These are phyloP conservation scores for Ceratocystis ficicola DNA, from an alignment of 2,329 filamentous ascomycete genomes.

Conservation along the genomic window DNA sequence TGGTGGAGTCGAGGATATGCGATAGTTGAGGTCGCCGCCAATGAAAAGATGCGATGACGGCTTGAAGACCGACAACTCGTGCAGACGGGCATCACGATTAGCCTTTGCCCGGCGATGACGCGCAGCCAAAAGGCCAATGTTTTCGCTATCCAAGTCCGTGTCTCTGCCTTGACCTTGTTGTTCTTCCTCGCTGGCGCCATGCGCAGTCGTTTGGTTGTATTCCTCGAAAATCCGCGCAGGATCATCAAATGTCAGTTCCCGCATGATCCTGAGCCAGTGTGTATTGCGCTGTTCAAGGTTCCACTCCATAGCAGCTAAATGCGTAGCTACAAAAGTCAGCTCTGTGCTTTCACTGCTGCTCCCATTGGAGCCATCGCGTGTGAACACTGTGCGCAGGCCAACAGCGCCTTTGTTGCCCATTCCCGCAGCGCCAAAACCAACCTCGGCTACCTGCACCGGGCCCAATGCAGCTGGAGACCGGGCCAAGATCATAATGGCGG, in stretches of 20 bases:
- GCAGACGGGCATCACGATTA: slow-evolving; percentile 33
- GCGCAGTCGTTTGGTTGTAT: slow-evolving; percentile 8
- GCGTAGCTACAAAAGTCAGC: slow-evolving; percentile 76
- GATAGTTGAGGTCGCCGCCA: slow-evolving; percentile 89
- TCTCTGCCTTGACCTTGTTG: not conserved
- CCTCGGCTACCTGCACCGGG: slow-evolving; percentile 62
- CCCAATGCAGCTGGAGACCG: slow-evolving; percentile 48
- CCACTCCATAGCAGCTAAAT: slow-evolving; percentile 79
- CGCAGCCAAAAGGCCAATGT: slow-evolving; percentile 28
- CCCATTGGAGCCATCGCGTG: slow-evolving; percentile 28
- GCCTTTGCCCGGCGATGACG: slow-evolving; percentile 30
- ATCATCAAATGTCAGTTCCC: slow-evolving; percentile 62
- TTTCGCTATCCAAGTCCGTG: slow-evolving; percentile 23
- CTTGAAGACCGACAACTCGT: slow-evolving; percentile 57
- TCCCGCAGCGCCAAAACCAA: slow-evolving; percentile 71
- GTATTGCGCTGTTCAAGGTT: slow-evolving; percentile 62
- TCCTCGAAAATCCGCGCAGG: slow-evolving; percentile 33
- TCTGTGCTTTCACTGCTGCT: slow-evolving; percentile 38
- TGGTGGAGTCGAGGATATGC: slow-evolving; percentile 59
- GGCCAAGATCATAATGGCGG: slow-evolving; percentile 74
- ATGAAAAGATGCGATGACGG: slow-evolving; percentile 70
- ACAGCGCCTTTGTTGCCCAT: slow-evolving; percentile 96
- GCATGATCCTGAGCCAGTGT: slow-evolving; percentile 79
- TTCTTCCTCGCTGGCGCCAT: not conserved
- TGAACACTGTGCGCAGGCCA: slow-evolving; percentile 58